phyloP scores from a whole-genome alignment of 768 basidiomycete species.

The Rickenella mellea region DNA sequence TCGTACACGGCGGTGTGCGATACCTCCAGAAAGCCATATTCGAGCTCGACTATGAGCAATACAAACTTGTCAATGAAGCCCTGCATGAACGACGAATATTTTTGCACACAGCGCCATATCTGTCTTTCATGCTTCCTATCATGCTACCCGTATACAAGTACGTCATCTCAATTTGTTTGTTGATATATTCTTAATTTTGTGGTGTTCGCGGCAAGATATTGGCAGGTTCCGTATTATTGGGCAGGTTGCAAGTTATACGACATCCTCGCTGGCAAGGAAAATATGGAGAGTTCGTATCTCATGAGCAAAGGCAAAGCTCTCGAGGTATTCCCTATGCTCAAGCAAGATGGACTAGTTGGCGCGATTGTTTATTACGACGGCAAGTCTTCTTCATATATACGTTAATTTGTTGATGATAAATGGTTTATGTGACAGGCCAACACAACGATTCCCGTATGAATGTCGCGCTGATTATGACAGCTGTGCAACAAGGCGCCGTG shows the following conservation, averaged over 20 bases:
- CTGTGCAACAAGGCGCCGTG: constrained; percentile 82
- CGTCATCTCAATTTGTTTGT: constrained; percentile 11
- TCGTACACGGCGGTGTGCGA: constrained; percentile 95
- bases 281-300: constrained; percentile 92
- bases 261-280: constrained; percentile 87
- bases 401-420: background rate
- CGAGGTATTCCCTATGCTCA: constrained; percentile 95
- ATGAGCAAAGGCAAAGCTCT: constrained; percentile 92
- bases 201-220: constrained; percentile 69
- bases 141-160: constrained; percentile 96
- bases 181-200: constrained; percentile 4
- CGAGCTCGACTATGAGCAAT: constrained; percentile 93
- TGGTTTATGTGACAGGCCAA: constrained; percentile 48
- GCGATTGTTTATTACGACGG: constrained; percentile 98
- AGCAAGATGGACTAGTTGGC: constrained; percentile 83
- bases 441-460: constrained; percentile 99
- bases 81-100: constrained; percentile 89
- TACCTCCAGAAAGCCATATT: constrained; percentile 96
- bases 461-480: constrained; percentile 87
- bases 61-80: constrained; percentile 93
- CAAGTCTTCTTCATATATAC: constrained; percentile 20
- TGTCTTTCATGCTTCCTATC: constrained; percentile 88
- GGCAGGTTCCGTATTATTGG: constrained; percentile 96
- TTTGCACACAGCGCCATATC: constrained; percentile 90
- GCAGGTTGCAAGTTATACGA: constrained; percentile 96